These are phyloP conservation scores for Penicillium sp. DNA, from an alignment of 2,329 filamentous ascomycete genomes.

Conservation along the genomic window DNA sequence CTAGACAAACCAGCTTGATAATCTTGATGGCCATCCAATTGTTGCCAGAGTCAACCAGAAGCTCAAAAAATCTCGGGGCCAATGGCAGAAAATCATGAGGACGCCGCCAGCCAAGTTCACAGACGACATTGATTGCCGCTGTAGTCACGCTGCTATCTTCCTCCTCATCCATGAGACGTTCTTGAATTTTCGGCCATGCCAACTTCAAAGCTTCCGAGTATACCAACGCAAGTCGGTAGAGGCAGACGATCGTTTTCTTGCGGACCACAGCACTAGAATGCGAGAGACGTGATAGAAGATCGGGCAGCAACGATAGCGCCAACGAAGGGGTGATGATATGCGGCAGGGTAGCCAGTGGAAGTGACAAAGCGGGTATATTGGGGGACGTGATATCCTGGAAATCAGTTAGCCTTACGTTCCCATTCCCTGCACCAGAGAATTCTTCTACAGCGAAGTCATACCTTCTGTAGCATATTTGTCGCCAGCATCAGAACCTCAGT, in stretches of 20 bases:
- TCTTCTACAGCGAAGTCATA: conserved; percentile 31
- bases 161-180: conserved; percentile 78
- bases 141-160: conserved; percentile 92
- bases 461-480: conserved; percentile 94
- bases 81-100: conserved; percentile 90
- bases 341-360: conserved; percentile 84
- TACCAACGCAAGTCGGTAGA: conserved; percentile 90
- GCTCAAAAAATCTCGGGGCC: conserved; percentile 83
- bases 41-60: conserved; percentile 85
- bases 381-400: conserved; percentile 54
- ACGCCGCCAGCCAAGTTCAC: conserved; percentile 88
- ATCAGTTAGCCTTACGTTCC: conserved; percentile 11
- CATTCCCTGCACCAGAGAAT: no score
- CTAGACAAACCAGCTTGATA: conserved; percentile 75
- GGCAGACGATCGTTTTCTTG: conserved; percentile 92
- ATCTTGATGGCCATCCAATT: conserved; percentile 99
- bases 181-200: conserved; percentile 96
- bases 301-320: conserved; percentile 79
- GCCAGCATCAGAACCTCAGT: conserved; percentile 97
- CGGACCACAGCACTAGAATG: conserved; percentile 81
- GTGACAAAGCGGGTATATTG: conserved; percentile 68
- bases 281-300: conserved; percentile 76
- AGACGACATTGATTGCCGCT: conserved; percentile 93
- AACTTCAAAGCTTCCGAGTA: conserved; percentile 89
- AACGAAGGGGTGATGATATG: conserved; percentile 91